A percentile compares a stretch with the other conserved stretches of the same genome.
phyloP scores from a whole-genome alignment of 2,329 filamentous ascomycete genomes.

The Biscogniauxia sp. region DNA sequence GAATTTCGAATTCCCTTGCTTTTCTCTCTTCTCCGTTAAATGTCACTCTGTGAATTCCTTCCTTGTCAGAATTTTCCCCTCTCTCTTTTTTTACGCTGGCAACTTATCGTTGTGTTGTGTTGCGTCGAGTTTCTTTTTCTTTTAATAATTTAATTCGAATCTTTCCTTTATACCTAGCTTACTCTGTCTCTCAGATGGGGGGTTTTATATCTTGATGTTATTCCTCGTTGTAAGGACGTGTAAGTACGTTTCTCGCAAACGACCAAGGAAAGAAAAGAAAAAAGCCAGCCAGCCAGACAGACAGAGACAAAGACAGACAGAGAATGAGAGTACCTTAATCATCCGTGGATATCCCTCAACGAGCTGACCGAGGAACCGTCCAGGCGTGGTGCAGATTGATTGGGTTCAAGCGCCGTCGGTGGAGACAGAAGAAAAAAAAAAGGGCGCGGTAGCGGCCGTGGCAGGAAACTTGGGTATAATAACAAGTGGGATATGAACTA shows the following conservation, averaged over 20 bases:
- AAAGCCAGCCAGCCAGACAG: too few species aligned
- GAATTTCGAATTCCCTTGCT: not conserved
- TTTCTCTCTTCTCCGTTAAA: not conserved
- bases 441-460: not conserved
- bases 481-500: not conserved
- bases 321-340: not conserved
- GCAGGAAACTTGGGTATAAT: not conserved
- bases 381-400: not conserved
- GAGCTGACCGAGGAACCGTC: not conserved
- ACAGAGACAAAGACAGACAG: not conserved
- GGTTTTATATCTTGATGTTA: not conserved
- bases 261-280: too few species aligned
- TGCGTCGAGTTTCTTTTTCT: too few species aligned
- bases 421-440: not conserved
- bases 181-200: too few species aligned
- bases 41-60: not conserved
- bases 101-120: not conserved
- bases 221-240: too few species aligned
- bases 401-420: not conserved
- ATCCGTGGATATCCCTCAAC: not conserved
- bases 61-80: too few species aligned
- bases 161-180: not conserved
- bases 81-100: not conserved
- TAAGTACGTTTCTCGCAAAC: too few species aligned
- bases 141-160: not conserved